These are phyloP conservation scores for Colletotrichum trifolii DNA, from an alignment of 2,329 filamentous ascomycete genomes.

Conservation along the genomic window DNA sequence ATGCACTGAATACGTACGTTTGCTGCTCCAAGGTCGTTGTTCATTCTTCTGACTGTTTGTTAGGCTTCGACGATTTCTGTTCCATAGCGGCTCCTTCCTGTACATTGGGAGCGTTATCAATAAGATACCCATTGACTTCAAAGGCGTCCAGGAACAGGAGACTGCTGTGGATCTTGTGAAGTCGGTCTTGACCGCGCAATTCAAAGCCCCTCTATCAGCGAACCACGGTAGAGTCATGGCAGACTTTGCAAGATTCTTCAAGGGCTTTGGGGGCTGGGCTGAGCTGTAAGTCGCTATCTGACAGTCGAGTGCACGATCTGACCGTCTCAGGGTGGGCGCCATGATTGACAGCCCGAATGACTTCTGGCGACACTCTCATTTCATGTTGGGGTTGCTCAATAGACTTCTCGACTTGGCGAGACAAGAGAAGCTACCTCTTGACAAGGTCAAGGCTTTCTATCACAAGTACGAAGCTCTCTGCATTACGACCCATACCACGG, in stretches of 20 bases:
- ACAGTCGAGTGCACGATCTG: not conserved
- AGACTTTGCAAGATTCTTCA: slow-evolving; percentile 18
- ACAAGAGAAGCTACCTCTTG: slow-evolving; percentile 5
- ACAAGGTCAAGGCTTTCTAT: slow-evolving; percentile 19
- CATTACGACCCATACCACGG: not conserved
- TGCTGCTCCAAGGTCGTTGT: too few relatives aligned
- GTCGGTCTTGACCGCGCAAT: not conserved
- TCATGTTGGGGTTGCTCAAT: slow-evolving; percentile 25
- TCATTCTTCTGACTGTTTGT: not conserved
- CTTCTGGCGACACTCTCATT: slow-evolving; percentile 6
- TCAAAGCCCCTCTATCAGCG: slow-evolving; percentile 10
- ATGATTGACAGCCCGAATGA: not conserved
- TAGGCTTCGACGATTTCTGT: slow-evolving; percentile 23
- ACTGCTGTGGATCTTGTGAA: slow-evolving; percentile 2
- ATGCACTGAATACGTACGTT: slow-evolving; percentile 17
- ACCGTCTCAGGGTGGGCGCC: slow-evolving; percentile 9
- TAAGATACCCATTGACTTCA: slow-evolving; percentile 11
- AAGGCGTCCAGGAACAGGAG: not conserved
- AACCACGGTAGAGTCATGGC: slow-evolving; percentile 25
- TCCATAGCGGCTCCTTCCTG: slow-evolving; percentile 14
- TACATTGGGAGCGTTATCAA: slow-evolving; percentile 10
- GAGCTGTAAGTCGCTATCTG: slow-evolving; percentile 4
- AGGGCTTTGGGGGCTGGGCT: slow-evolving; percentile 15
- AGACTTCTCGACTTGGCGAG: slow-evolving; percentile 23
- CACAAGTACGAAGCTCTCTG: not conserved